Percentiles rank a stretch among this genome's conserved stretches.
Evolutionary conservation across 176 grass and related monocot species (phyloP).

Genomic region (Carex cristatella): DNA sequence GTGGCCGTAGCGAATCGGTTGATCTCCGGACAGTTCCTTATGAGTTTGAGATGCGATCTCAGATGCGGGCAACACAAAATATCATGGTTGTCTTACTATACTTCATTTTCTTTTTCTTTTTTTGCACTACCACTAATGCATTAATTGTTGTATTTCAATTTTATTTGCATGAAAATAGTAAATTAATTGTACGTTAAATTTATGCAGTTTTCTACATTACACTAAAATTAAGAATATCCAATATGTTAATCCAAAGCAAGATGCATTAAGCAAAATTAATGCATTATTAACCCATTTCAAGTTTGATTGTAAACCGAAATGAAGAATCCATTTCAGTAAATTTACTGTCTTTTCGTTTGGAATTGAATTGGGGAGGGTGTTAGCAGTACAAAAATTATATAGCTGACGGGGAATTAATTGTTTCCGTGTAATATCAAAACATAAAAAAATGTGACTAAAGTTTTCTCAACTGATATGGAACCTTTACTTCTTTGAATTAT

Average conservation of each 20-base stretch:
- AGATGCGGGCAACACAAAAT: neutral
- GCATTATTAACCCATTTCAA: neutral
- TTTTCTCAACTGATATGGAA: neutral
- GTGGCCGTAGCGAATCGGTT: neutral
- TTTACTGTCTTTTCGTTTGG: neutral
- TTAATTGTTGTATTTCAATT: neutral
- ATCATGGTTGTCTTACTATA: slow-evolving; percentile 6
- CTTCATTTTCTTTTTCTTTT: neutral
- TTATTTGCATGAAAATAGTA: too few relatives aligned
- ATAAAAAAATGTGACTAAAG: neutral
- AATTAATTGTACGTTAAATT: neutral
- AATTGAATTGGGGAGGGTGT: neutral
- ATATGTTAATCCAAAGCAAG: neutral
- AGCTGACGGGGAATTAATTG: neutral
- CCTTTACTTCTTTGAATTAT: neutral
- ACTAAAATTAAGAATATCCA: neutral
- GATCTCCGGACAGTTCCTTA: neutral
- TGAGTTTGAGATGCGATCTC: slow-evolving; percentile 21
- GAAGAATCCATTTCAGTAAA: neutral
- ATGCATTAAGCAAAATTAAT: neutral
- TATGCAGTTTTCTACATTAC: neutral
- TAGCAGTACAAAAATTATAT: neutral
- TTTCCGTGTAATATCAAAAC: neutral
- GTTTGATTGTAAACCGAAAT: neutral
- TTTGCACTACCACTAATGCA: neutral